These are phyloP conservation scores for Oryza rufipogon DNA, from an alignment of 176 grass and related monocot species.

Conservation along the genomic window DNA sequence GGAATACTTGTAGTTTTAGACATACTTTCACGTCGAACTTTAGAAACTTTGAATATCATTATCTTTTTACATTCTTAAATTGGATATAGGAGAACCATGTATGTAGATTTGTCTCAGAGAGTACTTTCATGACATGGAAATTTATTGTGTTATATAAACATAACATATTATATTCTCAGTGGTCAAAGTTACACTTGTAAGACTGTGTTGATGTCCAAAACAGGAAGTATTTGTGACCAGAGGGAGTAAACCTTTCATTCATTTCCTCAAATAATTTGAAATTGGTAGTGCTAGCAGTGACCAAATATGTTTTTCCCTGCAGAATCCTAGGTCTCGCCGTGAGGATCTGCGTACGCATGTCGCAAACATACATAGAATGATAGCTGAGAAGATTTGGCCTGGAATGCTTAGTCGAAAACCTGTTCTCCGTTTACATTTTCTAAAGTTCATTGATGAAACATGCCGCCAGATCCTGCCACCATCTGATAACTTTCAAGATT, in stretches of 20 bases:
- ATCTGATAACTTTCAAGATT: slow-evolving; percentile 81
- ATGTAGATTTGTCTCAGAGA: not conserved
- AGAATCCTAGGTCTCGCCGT: slow-evolving; percentile 87
- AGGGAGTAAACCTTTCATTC: not conserved
- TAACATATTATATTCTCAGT: not conserved
- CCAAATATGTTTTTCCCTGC: slow-evolving; percentile 46
- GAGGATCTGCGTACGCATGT: slow-evolving; percentile 94
- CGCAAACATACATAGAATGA: slow-evolving; percentile 87
- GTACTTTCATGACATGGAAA: not conserved
- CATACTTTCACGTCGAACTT: not conserved
- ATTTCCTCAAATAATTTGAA: slow-evolving; percentile 11
- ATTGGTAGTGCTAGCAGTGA: slow-evolving; percentile 29
- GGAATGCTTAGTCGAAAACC: slow-evolving; percentile 82
- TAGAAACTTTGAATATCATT: not conserved
- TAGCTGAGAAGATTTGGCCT: slow-evolving; percentile 96
- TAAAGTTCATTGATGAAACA: slow-evolving; percentile 92
- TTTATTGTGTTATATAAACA: not conserved
- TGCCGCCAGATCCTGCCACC: slow-evolving; percentile 61
- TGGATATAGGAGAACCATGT: not conserved
- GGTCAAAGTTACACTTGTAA: not conserved
- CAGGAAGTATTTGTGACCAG: not conserved
- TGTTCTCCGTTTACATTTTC: slow-evolving; percentile 77
- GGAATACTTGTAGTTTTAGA: not conserved
- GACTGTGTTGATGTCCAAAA: not conserved
- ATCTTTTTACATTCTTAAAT: not conserved